Conservation (phyloP, 768 basidiomycete species). For the Tulasnella sp. region DNA sequence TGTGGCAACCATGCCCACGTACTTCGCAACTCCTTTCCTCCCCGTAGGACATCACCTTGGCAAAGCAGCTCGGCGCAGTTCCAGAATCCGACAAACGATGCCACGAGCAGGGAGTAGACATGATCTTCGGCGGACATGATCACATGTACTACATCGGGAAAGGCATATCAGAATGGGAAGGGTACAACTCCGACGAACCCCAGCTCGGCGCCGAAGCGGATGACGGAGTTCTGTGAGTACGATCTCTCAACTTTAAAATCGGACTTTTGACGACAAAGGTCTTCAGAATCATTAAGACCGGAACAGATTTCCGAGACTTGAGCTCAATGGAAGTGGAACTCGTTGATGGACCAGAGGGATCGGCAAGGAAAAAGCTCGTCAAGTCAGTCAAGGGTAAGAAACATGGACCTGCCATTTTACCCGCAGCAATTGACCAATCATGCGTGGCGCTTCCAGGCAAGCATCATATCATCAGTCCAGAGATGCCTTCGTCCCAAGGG, state of each 20-base stretch:
- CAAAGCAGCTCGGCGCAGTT: constrained; percentile 54
- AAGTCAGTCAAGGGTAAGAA: constrained; percentile 43
- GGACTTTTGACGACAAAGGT: background rate
- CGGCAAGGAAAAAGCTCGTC: constrained; percentile 55
- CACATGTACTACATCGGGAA: constrained; percentile 67
- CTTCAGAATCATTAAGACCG: constrained; percentile 52
- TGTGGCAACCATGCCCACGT: too few relatives aligned
- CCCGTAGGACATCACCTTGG: constrained; percentile 54
- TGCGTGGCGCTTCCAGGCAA: constrained; percentile 37
- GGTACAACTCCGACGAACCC: constrained; percentile 39
- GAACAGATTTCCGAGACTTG: constrained; percentile 80
- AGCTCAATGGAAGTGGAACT: constrained; percentile 63
- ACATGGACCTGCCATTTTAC: constrained; percentile 16
- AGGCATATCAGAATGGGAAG: constrained; percentile 53
- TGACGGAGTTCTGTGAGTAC: constrained; percentile 51
- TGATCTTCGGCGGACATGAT: constrained; percentile 83
- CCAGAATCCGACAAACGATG: constrained; percentile 22
- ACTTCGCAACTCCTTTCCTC: background rate
- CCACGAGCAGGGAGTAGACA: constrained; percentile 60
- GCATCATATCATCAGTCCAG: constrained; percentile 50
- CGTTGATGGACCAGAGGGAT: constrained; percentile 42
- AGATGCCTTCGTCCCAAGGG: constrained; percentile 40
- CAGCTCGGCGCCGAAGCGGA: constrained; percentile 64
- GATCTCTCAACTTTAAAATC: background rate
- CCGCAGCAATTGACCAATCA: background rate